Evolutionary conservation across 2,329 filamentous ascomycete genomes (phyloP).

Genomic region (Hypoxylon rubiginosum): DNA sequence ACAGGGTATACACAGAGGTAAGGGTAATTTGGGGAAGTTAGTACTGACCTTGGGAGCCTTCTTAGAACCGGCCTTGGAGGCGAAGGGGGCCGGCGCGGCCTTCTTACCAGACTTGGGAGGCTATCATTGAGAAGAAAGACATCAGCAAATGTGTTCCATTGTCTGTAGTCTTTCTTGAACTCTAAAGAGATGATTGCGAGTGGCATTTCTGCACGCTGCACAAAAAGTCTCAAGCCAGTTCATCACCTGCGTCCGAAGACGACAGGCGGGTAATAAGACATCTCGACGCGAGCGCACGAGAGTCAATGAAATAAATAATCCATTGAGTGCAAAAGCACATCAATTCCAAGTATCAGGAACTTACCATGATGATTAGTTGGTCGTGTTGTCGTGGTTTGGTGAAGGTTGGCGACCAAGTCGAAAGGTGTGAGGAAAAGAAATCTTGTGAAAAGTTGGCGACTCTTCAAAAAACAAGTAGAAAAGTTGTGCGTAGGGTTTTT

Average conservation of each 20-base stretch:
- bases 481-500: conserved; percentile 51
- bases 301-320: conserved; percentile 49
- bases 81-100: conserved; percentile 96
- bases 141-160: conserved; percentile 90
- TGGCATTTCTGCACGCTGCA: conserved; percentile 67
- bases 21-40: conserved; percentile 21
- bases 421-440: conserved; percentile 52
- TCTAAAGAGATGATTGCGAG: conserved; percentile 81
- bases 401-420: conserved; percentile 56
- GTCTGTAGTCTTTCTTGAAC: conserved; percentile 85
- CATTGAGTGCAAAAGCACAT: conserved; percentile 49
- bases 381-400: conserved; percentile 63
- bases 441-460: conserved; percentile 48
- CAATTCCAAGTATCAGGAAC: conserved; percentile 57
- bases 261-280: conserved; percentile 58
- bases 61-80: conserved; percentile 91
- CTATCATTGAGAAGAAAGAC: conserved; percentile 99
- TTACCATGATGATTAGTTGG: conserved; percentile 73
- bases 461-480: conserved; percentile 40
- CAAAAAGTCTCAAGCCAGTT: conserved; percentile 73
- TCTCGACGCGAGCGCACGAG: conserved; percentile 54
- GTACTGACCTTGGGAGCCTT: conserved; percentile 93
- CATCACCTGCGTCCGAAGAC: conserved; percentile 66
- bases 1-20: background rate
- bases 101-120: conserved; percentile 99